Percentiles rank a stretch among this genome's conserved stretches.
phyloP scores from a whole-genome alignment of 2,329 filamentous ascomycete species.

The Pseudogymnoascus sp. region DNA sequence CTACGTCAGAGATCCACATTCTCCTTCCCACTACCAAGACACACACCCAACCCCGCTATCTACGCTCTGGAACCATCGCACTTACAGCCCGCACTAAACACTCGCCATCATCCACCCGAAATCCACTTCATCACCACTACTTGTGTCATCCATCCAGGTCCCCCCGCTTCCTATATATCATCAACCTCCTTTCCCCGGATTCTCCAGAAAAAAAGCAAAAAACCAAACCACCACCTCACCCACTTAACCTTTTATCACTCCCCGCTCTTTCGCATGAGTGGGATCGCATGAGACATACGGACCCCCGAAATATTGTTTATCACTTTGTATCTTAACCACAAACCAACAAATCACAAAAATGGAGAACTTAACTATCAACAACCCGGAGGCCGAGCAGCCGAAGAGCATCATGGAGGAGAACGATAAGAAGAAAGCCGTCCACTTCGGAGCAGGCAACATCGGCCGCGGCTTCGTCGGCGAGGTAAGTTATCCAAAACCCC shows the following conservation, averaged over 20 bases:
- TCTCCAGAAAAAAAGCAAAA: too few relatives aligned
- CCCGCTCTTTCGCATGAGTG: not conserved
- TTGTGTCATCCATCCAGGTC: not conserved
- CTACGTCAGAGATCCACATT: not conserved
- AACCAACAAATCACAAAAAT: not conserved
- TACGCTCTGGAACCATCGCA: not conserved
- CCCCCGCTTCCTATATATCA: not conserved
- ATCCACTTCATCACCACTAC: slow-evolving; percentile 1
- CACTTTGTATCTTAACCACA: not conserved
- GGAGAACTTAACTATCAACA: not conserved
- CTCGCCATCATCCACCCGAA: not conserved
- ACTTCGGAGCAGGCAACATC: slow-evolving; percentile 83
- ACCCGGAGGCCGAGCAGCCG: not conserved
- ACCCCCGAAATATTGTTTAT: not conserved
- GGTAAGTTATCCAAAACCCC: slow-evolving; percentile 14
- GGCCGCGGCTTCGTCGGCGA: slow-evolving; percentile 39
- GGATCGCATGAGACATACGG: not conserved
- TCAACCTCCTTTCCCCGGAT: not conserved
- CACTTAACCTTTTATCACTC: not conserved
- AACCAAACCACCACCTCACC: not conserved
- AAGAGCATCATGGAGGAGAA: not conserved
- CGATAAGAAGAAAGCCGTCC: slow-evolving; percentile 57
- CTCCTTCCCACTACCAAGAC: not conserved
- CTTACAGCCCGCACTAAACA: not conserved
- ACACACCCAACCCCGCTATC: not conserved